Evolutionary conservation across 768 basidiomycete genomes (phyloP), one percentile per base, ranked within the genome.

Genomic region (Lenzites betulinus): DNA sequence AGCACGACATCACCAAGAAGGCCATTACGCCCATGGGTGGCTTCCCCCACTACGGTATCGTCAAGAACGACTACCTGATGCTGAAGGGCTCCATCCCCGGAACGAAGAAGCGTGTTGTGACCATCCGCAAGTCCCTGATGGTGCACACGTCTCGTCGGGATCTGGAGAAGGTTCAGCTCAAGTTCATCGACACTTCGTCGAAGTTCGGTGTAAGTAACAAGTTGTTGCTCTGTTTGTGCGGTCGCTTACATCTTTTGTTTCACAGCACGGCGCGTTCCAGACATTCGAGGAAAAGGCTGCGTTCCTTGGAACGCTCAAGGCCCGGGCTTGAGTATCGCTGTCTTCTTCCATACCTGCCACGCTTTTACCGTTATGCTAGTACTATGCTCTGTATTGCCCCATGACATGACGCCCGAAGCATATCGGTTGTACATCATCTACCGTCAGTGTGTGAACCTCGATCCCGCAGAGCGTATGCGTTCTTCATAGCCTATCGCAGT

Each of bases 11-110:
- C 72, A 96, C 94, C 69, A 86, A 92, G 80, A 97, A 97, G 83
- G 65, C 79, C 63, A 95, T 96, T 75, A 98, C 92, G 58, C 97
- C 97, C 54, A 85, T 98, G 87, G 97, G 97, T 81, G 97, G 96
- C 73, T 99, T 96, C 89, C 94, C 95, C 59, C 94, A 97, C 75
- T 98, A 98, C 76, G 95, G 96, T 85, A 84, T 97, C 72, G 90
- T 98, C 80, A 95, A 92, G 85, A 96, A 97, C 83, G 97, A 98
- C 76, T 99, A 89, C 84, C 78, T 99, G 71, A 87, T 99, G 78
- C 82, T 98, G 77, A 98, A 98, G 83, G 96, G 96, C 64, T 94
- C 88, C 54, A 83, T 95, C 66, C 92, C 93, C 60, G 97, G 96
- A 69, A 95, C 93, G 75, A 94, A 93, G 84, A 98, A 98, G 84